Conservation (phyloP, 352 stramenopile genomes). For the Phytophthora megakarya region DNA sequence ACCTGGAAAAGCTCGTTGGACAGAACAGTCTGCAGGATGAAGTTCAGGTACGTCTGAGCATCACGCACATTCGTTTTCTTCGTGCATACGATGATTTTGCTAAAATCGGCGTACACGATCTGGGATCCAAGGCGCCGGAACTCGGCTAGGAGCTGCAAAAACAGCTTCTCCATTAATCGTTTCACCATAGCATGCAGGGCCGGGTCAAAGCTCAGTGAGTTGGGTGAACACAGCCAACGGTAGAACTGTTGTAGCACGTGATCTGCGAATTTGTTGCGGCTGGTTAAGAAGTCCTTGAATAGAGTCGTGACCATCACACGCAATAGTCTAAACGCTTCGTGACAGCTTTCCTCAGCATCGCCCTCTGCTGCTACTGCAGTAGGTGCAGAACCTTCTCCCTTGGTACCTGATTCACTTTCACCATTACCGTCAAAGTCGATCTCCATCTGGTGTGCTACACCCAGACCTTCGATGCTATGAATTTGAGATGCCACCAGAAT, state of each 20-base stretch:
- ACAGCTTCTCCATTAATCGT: slow-evolving; percentile 95
- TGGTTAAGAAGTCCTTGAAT: slow-evolving; percentile 93
- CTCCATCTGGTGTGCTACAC: slow-evolving; percentile 61
- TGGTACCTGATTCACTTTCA: slow-evolving; percentile 14
- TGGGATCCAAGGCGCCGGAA: slow-evolving; percentile 93
- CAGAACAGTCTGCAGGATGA: slow-evolving; percentile 93
- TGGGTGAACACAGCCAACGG: slow-evolving; percentile 92
- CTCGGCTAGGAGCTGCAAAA: slow-evolving; percentile 92
- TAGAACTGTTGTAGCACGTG: slow-evolving; percentile 97
- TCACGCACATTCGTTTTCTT: slow-evolving; percentile 77
- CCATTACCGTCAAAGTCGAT: slow-evolving; percentile 63
- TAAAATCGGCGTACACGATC: slow-evolving; percentile 93
- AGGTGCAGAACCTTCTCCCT: slow-evolving; percentile 15
- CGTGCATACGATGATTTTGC: slow-evolving; percentile 72
- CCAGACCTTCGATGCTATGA: slow-evolving; percentile 71
- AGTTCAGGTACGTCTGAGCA: slow-evolving; percentile 94
- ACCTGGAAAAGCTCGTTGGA: slow-evolving; percentile 86
- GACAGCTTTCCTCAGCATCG: slow-evolving; percentile 91
- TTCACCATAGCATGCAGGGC: slow-evolving; percentile 94
- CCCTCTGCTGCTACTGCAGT: slow-evolving; percentile 30
- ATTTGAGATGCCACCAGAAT: slow-evolving; percentile 76
- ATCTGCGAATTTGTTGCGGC: slow-evolving; percentile 93
- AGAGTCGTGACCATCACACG: slow-evolving; percentile 92
- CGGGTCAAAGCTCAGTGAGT: slow-evolving; percentile 94
- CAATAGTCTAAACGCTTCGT: slow-evolving; percentile 92